A percentile compares a stretch with the other conserved stretches of the same genome.
Conservation (phyloP, 805 yeast genomes). For the Sugiyamaella valdiviana region DNA sequence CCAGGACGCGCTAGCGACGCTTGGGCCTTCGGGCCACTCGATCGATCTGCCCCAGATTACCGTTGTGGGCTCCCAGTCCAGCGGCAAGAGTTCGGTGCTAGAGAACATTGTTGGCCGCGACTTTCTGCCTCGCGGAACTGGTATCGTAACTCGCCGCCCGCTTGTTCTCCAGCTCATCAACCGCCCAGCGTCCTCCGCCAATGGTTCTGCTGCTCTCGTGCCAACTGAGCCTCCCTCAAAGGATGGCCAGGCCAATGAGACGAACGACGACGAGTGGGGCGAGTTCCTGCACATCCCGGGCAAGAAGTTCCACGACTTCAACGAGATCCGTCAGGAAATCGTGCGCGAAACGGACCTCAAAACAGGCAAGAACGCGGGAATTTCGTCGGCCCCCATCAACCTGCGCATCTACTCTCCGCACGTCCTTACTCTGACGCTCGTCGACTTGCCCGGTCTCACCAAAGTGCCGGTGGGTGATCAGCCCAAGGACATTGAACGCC, state of each 20-base stretch:
- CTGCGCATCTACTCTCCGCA: slow-evolving; percentile 91
- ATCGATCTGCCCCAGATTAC: slow-evolving; percentile 84
- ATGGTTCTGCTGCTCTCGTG: slow-evolving; percentile 18
- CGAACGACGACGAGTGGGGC: slow-evolving; percentile 74
- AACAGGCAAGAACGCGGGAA: slow-evolving; percentile 70
- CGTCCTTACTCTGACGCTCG: slow-evolving; percentile 88
- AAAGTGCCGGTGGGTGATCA: slow-evolving; percentile 99
- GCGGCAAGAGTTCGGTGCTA: slow-evolving; percentile 83
- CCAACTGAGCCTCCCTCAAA: slow-evolving; percentile 10
- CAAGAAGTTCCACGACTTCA: slow-evolving; percentile 79
- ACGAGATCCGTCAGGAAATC: slow-evolving; percentile 83
- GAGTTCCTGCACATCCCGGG: slow-evolving; percentile 91
- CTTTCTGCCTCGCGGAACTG: slow-evolving; percentile 84
- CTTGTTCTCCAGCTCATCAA: slow-evolving; percentile 72
- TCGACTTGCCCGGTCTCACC: slow-evolving; percentile 94
- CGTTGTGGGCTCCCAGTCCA: slow-evolving; percentile 86
- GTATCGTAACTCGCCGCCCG: slow-evolving; percentile 88
- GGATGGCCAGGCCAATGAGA: slow-evolving; percentile 14
- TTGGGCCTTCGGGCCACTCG: slow-evolving; percentile 83
- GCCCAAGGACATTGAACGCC: slow-evolving; percentile 93
- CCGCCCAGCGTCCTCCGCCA: slow-evolving; percentile 40
- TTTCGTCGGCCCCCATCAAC: slow-evolving; percentile 87
- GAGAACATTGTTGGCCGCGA: slow-evolving; percentile 90
- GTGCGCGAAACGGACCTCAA: slow-evolving; percentile 84
- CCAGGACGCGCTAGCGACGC: slow-evolving; percentile 84